Conservation (phyloP, 768 basidiomycete species). For the Gyrodon lividus region DNA sequence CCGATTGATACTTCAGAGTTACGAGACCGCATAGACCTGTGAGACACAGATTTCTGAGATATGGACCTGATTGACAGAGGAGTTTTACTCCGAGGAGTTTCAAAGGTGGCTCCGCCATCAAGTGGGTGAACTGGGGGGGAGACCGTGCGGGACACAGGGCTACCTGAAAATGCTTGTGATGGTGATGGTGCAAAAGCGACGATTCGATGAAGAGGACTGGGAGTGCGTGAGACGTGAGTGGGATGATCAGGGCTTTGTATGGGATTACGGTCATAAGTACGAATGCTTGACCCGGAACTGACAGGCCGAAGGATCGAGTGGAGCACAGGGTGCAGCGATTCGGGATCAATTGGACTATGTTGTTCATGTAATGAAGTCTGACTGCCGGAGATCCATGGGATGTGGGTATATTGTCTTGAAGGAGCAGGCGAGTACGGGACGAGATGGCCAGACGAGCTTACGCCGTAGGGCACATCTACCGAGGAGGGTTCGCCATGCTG, state of each 20-base stretch:
- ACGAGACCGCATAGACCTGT: conserved; percentile 2
- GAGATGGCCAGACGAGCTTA: conserved; percentile 19
- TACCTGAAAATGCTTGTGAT: neutral
- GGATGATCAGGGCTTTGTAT: neutral
- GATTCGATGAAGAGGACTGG: neutral
- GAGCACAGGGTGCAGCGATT: neutral
- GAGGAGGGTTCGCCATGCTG: conserved; percentile 10
- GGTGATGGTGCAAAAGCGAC: neutral
- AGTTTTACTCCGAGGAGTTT: conserved; percentile 7
- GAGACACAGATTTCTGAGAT: conserved; percentile 15
- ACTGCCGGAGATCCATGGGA: conserved; percentile 8
- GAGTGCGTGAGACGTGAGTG: neutral
- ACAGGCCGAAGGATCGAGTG: neutral
- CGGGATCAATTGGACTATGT: conserved; percentile 4
- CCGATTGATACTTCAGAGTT: conserved; percentile 18
- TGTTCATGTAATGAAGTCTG: conserved; percentile 19
- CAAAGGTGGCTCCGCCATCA: neutral
- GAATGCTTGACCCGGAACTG: neutral
- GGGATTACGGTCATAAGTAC: neutral
- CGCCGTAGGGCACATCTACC: conserved; percentile 10
- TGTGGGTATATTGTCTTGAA: conserved; percentile 11
- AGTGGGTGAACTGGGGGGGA: neutral
- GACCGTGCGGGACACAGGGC: neutral
- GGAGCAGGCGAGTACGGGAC: conserved; percentile 14
- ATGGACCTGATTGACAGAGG: conserved; percentile 9